Percentiles rank a stretch among this genome's conserved stretches.
These are phyloP conservation scores for Trypanosoma caninum DNA, from an alignment of 208 protist genomes.

Conservation along the genomic window DNA sequence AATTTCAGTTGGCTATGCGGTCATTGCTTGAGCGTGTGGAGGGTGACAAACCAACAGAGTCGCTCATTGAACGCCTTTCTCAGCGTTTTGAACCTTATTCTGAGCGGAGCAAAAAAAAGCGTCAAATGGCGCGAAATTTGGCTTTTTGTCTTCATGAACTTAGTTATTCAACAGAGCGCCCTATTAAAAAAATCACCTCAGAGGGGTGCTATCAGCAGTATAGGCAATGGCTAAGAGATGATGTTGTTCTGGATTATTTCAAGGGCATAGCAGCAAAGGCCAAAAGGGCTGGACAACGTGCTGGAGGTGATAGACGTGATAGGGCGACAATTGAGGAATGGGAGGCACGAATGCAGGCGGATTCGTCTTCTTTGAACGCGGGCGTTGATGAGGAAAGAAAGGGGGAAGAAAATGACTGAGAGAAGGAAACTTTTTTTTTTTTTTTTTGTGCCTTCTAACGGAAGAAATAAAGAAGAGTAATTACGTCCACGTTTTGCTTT, in stretches of 20 bases:
- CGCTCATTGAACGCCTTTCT: slow-evolving; percentile 82
- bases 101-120: slow-evolving; percentile 71
- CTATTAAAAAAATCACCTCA: slow-evolving; percentile 74
- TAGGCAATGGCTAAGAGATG: slow-evolving; percentile 79
- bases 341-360: slow-evolving; percentile 65
- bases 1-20: slow-evolving; percentile 83
- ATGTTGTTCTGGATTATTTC: slow-evolving; percentile 76
- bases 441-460: no score
- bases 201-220: slow-evolving; percentile 88
- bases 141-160: slow-evolving; percentile 85
- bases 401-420: slow-evolving; percentile 14
- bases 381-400: slow-evolving; percentile 11
- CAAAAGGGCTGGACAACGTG: slow-evolving; percentile 46
- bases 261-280: slow-evolving; percentile 74
- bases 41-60: slow-evolving; percentile 87
- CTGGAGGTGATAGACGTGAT: slow-evolving; percentile 61
- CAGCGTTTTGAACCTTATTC: slow-evolving; percentile 81
- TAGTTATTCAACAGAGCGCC: slow-evolving; percentile 73
- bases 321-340: slow-evolving; percentile 78
- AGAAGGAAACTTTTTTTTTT: no score
- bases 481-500: no score
- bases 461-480: no score
- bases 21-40: slow-evolving; percentile 85
- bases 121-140: slow-evolving; percentile 68
- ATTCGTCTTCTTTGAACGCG: slow-evolving; percentile 16